Evolutionary conservation across 208 protist genomes (phyloP).

Genomic region (Leishmania guyanensis): DNA sequence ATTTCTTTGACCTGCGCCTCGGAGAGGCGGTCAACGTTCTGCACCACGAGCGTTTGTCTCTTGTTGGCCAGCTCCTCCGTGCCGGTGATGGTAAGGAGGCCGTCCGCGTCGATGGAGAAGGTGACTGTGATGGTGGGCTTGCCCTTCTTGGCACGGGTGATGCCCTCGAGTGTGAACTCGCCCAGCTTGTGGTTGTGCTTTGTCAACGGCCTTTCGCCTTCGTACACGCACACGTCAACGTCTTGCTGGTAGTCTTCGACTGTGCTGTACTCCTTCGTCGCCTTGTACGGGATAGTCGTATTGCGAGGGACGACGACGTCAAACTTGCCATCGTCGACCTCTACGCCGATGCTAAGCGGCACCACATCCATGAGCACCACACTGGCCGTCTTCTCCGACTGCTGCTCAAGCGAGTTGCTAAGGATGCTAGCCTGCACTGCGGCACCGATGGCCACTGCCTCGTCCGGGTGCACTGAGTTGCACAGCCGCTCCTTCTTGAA

Average conservation of each 20-base stretch:
- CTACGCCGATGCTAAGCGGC: slow-evolving; percentile 96
- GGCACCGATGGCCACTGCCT: slow-evolving; percentile 99
- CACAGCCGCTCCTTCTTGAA: slow-evolving; percentile 87
- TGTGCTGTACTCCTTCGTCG: slow-evolving; percentile 97
- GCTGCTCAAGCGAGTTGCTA: slow-evolving; percentile 68
- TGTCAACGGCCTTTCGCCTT: slow-evolving; percentile 98
- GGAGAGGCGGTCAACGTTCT: slow-evolving; percentile 69
- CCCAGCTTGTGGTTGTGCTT: slow-evolving; percentile 99
- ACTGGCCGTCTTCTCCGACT: slow-evolving; percentile 81
- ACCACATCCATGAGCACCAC: slow-evolving; percentile 97
- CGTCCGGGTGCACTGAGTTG: slow-evolving; percentile 95
- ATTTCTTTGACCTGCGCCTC: slow-evolving; percentile 64
- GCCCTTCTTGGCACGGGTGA: slow-evolving; percentile 96
- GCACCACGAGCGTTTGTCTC: slow-evolving; percentile 95
- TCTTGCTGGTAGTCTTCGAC: slow-evolving; percentile 97
- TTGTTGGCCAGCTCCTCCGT: slow-evolving; percentile 94
- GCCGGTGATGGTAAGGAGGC: slow-evolving; percentile 97
- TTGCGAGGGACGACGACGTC: slow-evolving; percentile 90
- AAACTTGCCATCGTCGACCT: slow-evolving; percentile 95
- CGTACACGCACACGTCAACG: slow-evolving; percentile 99
- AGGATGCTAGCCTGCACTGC: slow-evolving; percentile 98
- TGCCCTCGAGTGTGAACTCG: slow-evolving; percentile 90
- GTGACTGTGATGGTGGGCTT: slow-evolving; percentile 98
- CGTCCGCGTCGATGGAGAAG: slow-evolving; percentile 98
- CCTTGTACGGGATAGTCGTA: slow-evolving; percentile 86